A percentile compares a stretch with the other conserved stretches of the same genome.
phyloP scores from a whole-genome alignment of 108 stramenopile genomes.

The Mayamaea pseudoterrestris region DNA sequence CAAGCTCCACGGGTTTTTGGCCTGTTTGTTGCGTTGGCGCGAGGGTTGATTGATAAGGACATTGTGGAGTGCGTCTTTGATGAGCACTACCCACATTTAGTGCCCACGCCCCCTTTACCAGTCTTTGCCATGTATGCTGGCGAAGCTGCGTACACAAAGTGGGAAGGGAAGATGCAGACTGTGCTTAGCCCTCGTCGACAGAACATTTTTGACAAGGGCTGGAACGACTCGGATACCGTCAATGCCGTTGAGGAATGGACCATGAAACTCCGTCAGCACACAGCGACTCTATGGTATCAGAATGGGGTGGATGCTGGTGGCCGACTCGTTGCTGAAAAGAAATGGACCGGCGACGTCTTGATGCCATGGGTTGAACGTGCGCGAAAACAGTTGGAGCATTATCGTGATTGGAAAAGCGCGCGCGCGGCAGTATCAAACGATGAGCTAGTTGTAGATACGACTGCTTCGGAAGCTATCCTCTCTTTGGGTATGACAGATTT shows the following conservation, averaged over 20 bases:
- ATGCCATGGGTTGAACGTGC: constrained; percentile 58
- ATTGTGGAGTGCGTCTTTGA: constrained; percentile 75
- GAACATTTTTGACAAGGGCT: constrained; percentile 39
- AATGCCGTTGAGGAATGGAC: constrained; percentile 46
- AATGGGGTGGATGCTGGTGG: constrained; percentile 33
- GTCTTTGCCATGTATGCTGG: constrained; percentile 31
- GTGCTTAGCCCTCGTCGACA: constrained; percentile 44
- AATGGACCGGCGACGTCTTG: constrained; percentile 46
- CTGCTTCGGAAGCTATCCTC: not conserved
- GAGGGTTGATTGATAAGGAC: constrained; percentile 47
- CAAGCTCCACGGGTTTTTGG: constrained; percentile 56
- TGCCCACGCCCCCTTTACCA: constrained; percentile 60
- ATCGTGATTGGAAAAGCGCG: constrained; percentile 46
- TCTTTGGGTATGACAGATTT: not conserved
- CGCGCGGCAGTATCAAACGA: not conserved
- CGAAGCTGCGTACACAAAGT: constrained; percentile 46
- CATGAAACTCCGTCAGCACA: constrained; percentile 20
- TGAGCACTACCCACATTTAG: constrained; percentile 56
- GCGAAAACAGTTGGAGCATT: constrained; percentile 38
- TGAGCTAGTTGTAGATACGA: not conserved
- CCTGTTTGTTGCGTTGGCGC: constrained; percentile 47
- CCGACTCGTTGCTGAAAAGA: constrained; percentile 26
- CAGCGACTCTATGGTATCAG: constrained; percentile 35
- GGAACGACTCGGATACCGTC: constrained; percentile 34
- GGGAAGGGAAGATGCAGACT: constrained; percentile 53